These are phyloP conservation scores for Priceomyces carsonii DNA, from an alignment of 805 yeast species.

Conservation along the genomic window DNA sequence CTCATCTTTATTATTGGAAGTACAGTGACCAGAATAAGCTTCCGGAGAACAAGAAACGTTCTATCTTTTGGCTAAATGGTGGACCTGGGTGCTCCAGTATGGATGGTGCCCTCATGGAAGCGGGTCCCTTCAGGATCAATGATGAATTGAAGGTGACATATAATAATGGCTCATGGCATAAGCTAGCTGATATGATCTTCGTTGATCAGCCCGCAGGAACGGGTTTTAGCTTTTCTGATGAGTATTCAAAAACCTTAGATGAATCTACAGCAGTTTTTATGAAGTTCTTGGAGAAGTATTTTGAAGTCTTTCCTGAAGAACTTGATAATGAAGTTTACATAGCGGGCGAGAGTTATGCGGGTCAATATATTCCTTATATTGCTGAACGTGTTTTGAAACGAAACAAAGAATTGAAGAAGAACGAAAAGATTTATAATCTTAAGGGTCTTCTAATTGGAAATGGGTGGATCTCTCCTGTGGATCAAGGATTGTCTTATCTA, in stretches of 20 bases:
- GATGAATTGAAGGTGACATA: conserved; percentile 41
- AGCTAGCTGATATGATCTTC: conserved; percentile 73
- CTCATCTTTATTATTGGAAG: conserved; percentile 78
- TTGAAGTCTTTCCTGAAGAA: conserved; percentile 73
- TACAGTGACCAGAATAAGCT: conserved; percentile 40
- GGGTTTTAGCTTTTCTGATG: conserved; percentile 73
- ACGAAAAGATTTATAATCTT: conserved; percentile 39
- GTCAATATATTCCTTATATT: conserved; percentile 91
- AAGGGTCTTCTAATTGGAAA: conserved; percentile 81
- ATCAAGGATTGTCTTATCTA: conserved; percentile 77
- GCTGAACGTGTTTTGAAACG: conserved; percentile 60
- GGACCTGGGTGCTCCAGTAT: conserved; percentile 98
- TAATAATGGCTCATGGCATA: conserved; percentile 83
- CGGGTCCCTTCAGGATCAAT: conserved; percentile 80
- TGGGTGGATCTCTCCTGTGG: conserved; percentile 91
- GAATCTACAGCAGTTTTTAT: conserved; percentile 65
- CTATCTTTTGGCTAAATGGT: conserved; percentile 91
- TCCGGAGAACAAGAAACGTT: conserved; percentile 38
- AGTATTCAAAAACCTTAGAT: conserved; percentile 53
- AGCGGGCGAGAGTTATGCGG: conserved; percentile 97
- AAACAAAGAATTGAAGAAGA: conserved; percentile 28
- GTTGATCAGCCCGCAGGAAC: conserved; percentile 96
- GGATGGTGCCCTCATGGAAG: conserved; percentile 95
- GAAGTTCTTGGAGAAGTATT: conserved; percentile 65
- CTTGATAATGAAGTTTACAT: conserved; percentile 61